Evolutionary conservation across 345 rosid genomes (phyloP).

Genomic region (Trapa bicornis): DNA sequence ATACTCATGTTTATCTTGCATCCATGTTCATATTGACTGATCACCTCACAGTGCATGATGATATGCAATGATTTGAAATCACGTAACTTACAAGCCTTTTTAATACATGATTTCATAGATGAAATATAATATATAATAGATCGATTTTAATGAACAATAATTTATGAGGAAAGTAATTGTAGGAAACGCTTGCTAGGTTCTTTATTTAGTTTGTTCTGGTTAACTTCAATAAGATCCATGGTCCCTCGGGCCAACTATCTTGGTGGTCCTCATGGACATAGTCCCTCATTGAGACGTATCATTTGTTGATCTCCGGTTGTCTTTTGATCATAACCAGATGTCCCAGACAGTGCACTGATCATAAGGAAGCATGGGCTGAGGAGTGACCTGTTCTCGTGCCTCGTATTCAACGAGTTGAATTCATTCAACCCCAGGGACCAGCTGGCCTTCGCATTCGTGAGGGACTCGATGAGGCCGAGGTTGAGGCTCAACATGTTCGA

Average conservation of each 20-base stretch:
- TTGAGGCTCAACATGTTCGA: conserved; percentile 66
- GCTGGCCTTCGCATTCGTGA: conserved; percentile 60
- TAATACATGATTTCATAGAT: no score
- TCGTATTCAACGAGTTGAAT: conserved; percentile 69
- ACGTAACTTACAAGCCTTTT: neutral
- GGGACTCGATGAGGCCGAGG: conserved; percentile 50
- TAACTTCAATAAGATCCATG: neutral
- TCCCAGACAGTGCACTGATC: conserved; percentile 69
- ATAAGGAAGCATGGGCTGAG: conserved; percentile 46
- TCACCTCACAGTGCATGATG: no score
- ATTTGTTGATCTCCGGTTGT: no score
- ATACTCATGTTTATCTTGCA: no score
- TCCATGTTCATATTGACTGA: no score
- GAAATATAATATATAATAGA: neutral
- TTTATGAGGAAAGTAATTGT: neutral
- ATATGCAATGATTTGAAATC: no score
- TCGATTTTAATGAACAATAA: neutral
- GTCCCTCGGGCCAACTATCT: neutral
- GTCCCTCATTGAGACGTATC: neutral
- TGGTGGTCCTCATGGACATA: neutral
- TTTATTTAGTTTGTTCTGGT: no score
- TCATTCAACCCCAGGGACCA: conserved; percentile 83
- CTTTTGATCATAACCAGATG: conserved; percentile 34
- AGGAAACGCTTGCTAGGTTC: no score
- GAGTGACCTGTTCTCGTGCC: conserved; percentile 72